Evolutionary conservation across 2,329 filamentous ascomycete species (phyloP), one percentile per base, ranked within the genome.

Genomic region (Monosporascus ibericus): DNA sequence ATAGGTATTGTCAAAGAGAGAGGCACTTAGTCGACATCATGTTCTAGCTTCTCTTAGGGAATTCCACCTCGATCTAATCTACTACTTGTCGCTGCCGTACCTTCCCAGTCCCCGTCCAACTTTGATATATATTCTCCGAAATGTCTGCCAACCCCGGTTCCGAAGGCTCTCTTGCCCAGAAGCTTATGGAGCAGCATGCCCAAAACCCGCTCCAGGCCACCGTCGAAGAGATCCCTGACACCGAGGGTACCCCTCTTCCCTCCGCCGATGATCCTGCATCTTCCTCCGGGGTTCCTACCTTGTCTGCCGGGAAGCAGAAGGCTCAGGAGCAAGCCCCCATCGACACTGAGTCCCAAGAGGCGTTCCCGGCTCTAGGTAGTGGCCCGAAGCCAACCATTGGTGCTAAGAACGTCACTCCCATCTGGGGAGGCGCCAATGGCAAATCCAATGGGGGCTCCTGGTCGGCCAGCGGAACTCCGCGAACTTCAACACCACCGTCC

Each of bases 281-380:
- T 49, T 72, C 77, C 51, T 73, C 73, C 47, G 76, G 75, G 70
- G 71, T 70, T 50, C 72, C 74, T 50, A 70, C 77, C 22, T 68
- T 79, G 62, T 82, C 82, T 55, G 73, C 82, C 44, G 83, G 81
- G 50, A 90, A 89, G 75, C 83, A 87, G 67, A 86, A 85, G 68
- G 77, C 76, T 37, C 75, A 81, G 44, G 59, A 68, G 44, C 56
- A 71, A 34, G 70, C 73, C 44, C 63, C 77, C 49, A 75, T 96
- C 56, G 90, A 97, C 70, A 92, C 90, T 20, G 81, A 89, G 65
- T 95, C 90, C 18, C 88, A 95, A 66, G 92, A 97, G 71, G 77
- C 89, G 54, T 99, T 99, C 79, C 94, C 94, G n/a, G 86, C 92
- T 62, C 82, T 99, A 47, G 92, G 92, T 25, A 46, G 22, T 57